phyloP scores from a whole-genome alignment of 1,284 basidiomycete species.

The Moniliella sp. region DNA sequence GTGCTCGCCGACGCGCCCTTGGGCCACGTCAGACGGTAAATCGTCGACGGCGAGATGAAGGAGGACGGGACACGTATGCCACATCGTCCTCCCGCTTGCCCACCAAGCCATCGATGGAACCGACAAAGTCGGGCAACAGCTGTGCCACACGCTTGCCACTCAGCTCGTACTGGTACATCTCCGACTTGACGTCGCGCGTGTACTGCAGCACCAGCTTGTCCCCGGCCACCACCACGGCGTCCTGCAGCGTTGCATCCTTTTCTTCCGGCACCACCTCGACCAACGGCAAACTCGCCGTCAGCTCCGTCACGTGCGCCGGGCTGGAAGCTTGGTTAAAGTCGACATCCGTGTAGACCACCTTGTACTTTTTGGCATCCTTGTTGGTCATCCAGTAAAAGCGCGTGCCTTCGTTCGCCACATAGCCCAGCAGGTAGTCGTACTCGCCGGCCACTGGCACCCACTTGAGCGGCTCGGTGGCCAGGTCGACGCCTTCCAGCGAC shows the following conservation, averaged over 20 bases:
- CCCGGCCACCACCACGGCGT: slow-evolving; percentile 41
- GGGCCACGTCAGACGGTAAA: slow-evolving; percentile 32
- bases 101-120: slow-evolving; percentile 42
- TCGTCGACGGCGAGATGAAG: slow-evolving; percentile 53
- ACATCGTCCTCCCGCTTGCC: slow-evolving; percentile 43
- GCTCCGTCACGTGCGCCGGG: slow-evolving; percentile 14
- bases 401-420: slow-evolving; percentile 4
- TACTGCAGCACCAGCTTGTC: slow-evolving; percentile 48
- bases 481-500: slow-evolving; percentile 8
- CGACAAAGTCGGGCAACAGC: slow-evolving; percentile 48
- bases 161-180: slow-evolving; percentile 53
- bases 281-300: slow-evolving; percentile 26
- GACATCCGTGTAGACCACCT: slow-evolving; percentile 16
- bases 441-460: slow-evolving; percentile 22
- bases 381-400: slow-evolving; percentile 22
- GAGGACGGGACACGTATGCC: slow-evolving; percentile 50
- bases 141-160: slow-evolving; percentile 43
- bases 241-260: slow-evolving; percentile 43
- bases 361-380: slow-evolving; percentile 25
- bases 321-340: slow-evolving; percentile 7
- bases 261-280: slow-evolving; percentile 53
- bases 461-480: slow-evolving; percentile 7
- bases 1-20: slow-evolving; percentile 1
- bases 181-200: slow-evolving; percentile 60
- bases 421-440: slow-evolving; percentile 11